These are phyloP conservation scores for Ceratocystis huliohia DNA, from an alignment of 2,329 filamentous ascomycete genomes.

Conservation along the genomic window DNA sequence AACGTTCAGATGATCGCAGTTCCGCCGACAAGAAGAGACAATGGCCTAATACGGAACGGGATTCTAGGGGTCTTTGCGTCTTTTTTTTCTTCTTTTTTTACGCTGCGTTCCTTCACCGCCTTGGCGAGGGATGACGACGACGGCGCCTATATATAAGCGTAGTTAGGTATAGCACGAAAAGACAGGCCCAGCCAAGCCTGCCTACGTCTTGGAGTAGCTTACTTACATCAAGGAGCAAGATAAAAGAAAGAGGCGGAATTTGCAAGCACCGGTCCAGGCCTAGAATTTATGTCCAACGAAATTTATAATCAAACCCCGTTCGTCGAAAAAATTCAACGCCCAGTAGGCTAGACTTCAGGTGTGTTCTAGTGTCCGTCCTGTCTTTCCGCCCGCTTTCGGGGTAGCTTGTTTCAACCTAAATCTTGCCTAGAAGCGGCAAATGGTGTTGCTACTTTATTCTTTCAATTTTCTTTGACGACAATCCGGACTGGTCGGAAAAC, in stretches of 20 bases:
- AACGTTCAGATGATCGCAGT: no score
- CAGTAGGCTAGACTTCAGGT: neutral
- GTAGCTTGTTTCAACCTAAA: neutral
- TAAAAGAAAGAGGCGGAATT: neutral
- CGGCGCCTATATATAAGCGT: neutral
- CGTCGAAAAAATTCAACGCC: no score
- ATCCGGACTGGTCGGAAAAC: no score
- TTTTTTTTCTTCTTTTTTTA: neutral
- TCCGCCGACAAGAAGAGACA: neutral
- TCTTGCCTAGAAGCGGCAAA: neutral
- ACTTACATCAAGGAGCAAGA: neutral
- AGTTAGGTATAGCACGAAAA: neutral
- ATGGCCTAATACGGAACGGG: neutral
- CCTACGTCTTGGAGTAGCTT: no score
- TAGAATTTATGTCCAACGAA: neutral
- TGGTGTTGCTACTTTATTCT: neutral
- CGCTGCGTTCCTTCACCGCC: neutral
- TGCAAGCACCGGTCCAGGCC: neutral
- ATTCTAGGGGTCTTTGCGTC: neutral
- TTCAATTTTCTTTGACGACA: neutral
- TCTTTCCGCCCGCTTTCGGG: neutral
- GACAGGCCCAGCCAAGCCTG: neutral
- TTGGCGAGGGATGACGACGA: neutral
- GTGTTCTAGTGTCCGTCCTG: neutral
- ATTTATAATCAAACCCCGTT: no score